A percentile compares a stretch with the other conserved stretches of the same genome.
phyloP scores from a whole-genome alignment of 1,284 basidiomycete genomes.

The Earliella scabrosa region DNA sequence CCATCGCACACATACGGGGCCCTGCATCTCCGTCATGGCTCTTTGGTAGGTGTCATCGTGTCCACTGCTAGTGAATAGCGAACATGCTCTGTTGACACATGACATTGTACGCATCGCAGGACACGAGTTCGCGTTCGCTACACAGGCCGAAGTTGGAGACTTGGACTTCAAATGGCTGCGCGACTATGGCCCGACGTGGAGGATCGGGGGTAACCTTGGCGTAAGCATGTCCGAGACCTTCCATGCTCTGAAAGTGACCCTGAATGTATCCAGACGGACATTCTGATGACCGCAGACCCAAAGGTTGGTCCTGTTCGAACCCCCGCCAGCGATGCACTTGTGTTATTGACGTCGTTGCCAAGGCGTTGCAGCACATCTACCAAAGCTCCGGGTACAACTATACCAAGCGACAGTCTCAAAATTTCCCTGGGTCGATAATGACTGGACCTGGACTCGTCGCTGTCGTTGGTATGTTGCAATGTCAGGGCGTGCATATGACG shows the following conservation, averaged over 20 bases:
- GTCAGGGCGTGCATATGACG: conserved; percentile 1
- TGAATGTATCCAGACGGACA: background rate
- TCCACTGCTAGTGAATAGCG: background rate
- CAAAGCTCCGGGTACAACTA: conserved; percentile 31
- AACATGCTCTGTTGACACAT: background rate
- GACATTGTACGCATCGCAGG: background rate
- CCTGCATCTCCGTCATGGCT: background rate
- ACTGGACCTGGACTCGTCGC: conserved; percentile 26
- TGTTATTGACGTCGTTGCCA: too few relatives aligned
- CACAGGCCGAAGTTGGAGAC: background rate
- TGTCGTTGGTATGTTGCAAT: conserved; percentile 12
- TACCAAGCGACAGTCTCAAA: conserved; percentile 18
- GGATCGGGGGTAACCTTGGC: background rate
- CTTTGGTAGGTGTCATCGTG: background rate
- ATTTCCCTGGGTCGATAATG: conserved; percentile 9
- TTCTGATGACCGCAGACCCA: conserved; percentile 16
- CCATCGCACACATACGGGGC: background rate
- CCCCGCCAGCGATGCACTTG: too few relatives aligned
- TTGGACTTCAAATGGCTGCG: background rate
- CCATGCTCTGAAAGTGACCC: background rate
- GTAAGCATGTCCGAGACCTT: background rate
- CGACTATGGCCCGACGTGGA: background rate
- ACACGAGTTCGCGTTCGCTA: background rate
- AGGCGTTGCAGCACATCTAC: conserved; percentile 34
- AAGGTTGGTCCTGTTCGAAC: conserved; percentile 5